These are phyloP conservation scores for Logfia minima DNA, from an alignment of 129 eudicot genomes.

Conservation along the genomic window DNA sequence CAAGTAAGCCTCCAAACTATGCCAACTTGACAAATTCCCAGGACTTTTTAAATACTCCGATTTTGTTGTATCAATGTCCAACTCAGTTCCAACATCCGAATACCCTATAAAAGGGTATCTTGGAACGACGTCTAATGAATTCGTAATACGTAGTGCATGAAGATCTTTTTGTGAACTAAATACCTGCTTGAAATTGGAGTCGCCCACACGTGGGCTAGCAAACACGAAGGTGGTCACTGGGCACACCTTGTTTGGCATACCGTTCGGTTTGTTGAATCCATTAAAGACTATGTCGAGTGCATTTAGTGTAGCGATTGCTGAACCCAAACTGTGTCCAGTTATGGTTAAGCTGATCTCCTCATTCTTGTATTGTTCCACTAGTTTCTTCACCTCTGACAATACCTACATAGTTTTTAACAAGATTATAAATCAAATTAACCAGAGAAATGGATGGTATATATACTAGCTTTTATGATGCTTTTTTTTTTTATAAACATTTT, in stretches of 20 bases:
- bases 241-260: conserved; percentile 46
- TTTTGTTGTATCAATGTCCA: conserved; percentile 54
- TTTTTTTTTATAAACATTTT: background rate
- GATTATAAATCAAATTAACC: background rate
- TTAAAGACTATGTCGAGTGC: conserved; percentile 74
- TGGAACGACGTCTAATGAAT: conserved; percentile 63
- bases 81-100: conserved; percentile 63
- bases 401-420: conserved; percentile 39
- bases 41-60: conserved; percentile 68
- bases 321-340: conserved; percentile 90
- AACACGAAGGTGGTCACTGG: conserved; percentile 71
- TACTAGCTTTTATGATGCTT: too few relatives aligned
- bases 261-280: conserved; percentile 50
- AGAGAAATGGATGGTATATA: background rate
- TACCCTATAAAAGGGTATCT: conserved; percentile 59
- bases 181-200: conserved; percentile 41
- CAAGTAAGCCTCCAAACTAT: conserved; percentile 67
- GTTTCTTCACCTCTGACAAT: conserved; percentile 55
- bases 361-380: conserved; percentile 77
- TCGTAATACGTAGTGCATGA: conserved; percentile 48
- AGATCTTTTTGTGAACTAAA: conserved; percentile 38
- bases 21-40: conserved; percentile 58
- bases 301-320: conserved; percentile 76
- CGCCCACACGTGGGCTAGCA: conserved; percentile 88
- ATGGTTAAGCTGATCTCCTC: conserved; percentile 83